These are phyloP conservation scores for Fusarium brevicatenulatum DNA, from an alignment of 2,329 filamentous ascomycete species.

Conservation along the genomic window DNA sequence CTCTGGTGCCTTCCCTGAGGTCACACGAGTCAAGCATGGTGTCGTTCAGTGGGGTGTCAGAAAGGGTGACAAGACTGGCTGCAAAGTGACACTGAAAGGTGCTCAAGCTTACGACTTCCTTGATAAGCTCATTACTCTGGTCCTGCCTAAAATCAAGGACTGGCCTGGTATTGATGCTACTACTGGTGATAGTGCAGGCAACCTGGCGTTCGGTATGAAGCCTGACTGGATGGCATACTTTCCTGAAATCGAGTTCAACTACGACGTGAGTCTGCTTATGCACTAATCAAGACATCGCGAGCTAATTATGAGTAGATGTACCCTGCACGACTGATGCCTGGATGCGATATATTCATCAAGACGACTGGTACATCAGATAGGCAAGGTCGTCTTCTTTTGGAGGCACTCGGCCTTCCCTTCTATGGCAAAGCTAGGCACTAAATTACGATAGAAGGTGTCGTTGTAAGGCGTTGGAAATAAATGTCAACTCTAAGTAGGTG, in stretches of 20 bases:
- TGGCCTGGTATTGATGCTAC: constrained; percentile 75
- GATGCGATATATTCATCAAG: constrained; percentile 83
- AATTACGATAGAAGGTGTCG: constrained; percentile 20
- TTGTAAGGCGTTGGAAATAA: constrained; percentile 10
- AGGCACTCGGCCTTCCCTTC: constrained; percentile 70
- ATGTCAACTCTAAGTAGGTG: constrained; percentile 35
- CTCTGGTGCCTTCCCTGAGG: constrained; percentile 76
- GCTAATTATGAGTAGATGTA: constrained; percentile 60
- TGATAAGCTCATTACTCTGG: constrained; percentile 88
- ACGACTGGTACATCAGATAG: constrained; percentile 87
- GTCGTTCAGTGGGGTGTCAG: constrained; percentile 81
- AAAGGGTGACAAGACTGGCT: constrained; percentile 75
- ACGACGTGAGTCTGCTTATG: constrained; percentile 74
- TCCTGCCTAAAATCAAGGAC: constrained; percentile 95
- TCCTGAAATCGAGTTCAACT: constrained; percentile 94
- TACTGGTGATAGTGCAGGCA: constrained; percentile 88
- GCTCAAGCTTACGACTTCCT: constrained; percentile 90
- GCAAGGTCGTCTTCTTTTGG: constrained; percentile 78
- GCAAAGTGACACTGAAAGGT: constrained; percentile 80
- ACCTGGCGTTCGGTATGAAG: constrained; percentile 83
- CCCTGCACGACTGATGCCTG: constrained; percentile 79
- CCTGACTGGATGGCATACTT: constrained; percentile 83
- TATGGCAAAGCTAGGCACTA: constrained; percentile 73
- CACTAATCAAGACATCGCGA: not conserved
- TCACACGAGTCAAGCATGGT: constrained; percentile 75